These are phyloP conservation scores for Halophytophthora polymorphica DNA, from an alignment of 352 stramenopile species.

Conservation along the genomic window DNA sequence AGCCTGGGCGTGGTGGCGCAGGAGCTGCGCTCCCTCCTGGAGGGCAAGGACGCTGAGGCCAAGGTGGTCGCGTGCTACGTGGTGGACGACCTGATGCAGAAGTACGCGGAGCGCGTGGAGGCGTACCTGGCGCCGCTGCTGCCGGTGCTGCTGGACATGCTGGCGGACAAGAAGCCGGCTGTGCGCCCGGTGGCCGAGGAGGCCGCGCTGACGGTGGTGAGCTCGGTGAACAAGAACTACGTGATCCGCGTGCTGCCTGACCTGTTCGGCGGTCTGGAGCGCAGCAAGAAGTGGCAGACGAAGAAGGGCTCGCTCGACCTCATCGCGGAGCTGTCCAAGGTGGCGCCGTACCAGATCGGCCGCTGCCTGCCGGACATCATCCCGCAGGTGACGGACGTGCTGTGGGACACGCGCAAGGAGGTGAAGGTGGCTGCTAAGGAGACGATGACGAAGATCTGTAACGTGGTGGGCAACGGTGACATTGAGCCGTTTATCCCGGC, in stretches of 20 bases:
- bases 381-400: slow-evolving; percentile 95
- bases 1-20: slow-evolving; percentile 67
- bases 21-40: slow-evolving; percentile 63
- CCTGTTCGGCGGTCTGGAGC: slow-evolving; percentile 89
- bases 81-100: slow-evolving; percentile 84
- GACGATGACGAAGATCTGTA: slow-evolving; percentile 94
- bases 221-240: slow-evolving; percentile 84
- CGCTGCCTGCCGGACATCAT: slow-evolving; percentile 96
- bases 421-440: slow-evolving; percentile 94
- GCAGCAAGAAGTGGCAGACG: slow-evolving; percentile 95
- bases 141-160: slow-evolving; percentile 67
- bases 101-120: slow-evolving; percentile 78
- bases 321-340: slow-evolving; percentile 88
- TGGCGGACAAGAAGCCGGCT: slow-evolving; percentile 81
- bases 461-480: slow-evolving; percentile 98
- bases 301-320: slow-evolving; percentile 95
- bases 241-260: slow-evolving; percentile 84
- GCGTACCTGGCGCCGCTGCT: slow-evolving; percentile 75
- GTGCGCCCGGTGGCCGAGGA: slow-evolving; percentile 70
- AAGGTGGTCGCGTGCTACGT: slow-evolving; percentile 73
- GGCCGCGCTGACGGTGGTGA: slow-evolving; percentile 78
- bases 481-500: slow-evolving; percentile 99
- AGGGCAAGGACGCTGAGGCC: slow-evolving; percentile 51
- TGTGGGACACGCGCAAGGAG: slow-evolving; percentile 99
- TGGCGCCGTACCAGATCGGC: slow-evolving; percentile 94